Evolutionary conservation across 2,329 filamentous ascomycete species (phyloP).

Genomic region (Massarina eburnea): DNA sequence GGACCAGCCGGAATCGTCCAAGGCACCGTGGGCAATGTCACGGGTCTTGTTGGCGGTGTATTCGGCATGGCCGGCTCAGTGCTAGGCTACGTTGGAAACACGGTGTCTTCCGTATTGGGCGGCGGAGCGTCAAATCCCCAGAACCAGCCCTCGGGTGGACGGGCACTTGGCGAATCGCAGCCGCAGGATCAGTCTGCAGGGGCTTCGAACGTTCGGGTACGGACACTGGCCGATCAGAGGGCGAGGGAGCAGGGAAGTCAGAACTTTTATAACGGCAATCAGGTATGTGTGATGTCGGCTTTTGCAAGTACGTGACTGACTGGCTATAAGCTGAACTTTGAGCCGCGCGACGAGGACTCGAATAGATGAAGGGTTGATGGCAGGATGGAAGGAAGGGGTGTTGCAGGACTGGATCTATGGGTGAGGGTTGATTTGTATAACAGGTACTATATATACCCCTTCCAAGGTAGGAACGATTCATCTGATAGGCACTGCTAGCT

Average conservation of each 20-base stretch:
- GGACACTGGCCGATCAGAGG: conserved; percentile 49
- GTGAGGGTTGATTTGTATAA: not conserved
- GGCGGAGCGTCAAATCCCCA: conserved; percentile 12
- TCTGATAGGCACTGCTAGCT: no score
- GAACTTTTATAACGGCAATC: conserved; percentile 90
- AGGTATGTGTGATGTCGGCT: conserved; percentile 57
- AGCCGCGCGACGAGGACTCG: conserved; percentile 58
- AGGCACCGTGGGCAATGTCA: conserved; percentile 22
- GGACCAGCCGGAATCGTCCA: conserved; percentile 34
- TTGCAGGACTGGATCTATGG: not conserved
- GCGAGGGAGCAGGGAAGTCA: conserved; percentile 59
- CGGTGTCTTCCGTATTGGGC: conserved; percentile 34
- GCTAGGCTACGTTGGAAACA: conserved; percentile 36
- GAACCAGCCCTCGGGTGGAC: conserved; percentile 13
- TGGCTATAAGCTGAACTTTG: conserved; percentile 64
- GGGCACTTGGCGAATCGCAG: conserved; percentile 10
- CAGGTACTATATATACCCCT: no score
- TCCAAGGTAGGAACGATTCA: no score
- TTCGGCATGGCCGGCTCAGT: conserved; percentile 38
- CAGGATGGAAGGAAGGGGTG: not conserved
- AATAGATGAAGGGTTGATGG: conserved; percentile 8
- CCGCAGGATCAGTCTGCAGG: conserved; percentile 13
- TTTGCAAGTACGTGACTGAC: conserved; percentile 7
- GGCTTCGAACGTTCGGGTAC: conserved; percentile 41
- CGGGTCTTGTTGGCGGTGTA: conserved; percentile 36